Evolutionary conservation across 2,329 filamentous ascomycete species (phyloP).

Genomic region (Ophiocordyceps camponoti-saundersi): DNA sequence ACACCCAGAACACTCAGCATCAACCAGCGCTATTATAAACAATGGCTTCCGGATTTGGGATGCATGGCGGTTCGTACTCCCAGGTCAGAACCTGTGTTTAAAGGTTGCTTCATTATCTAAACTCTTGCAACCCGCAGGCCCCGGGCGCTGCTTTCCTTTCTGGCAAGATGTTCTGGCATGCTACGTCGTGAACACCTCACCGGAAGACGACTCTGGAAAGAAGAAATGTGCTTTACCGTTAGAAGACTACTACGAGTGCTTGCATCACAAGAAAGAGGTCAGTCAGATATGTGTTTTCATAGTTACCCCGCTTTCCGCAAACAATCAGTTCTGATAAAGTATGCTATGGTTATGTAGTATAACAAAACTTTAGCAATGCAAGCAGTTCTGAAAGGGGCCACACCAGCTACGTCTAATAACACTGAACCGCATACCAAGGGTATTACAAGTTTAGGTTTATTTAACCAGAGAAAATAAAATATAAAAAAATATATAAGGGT

Average conservation of each 20-base stretch:
- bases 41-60: slow-evolving; percentile 72
- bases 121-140: slow-evolving; percentile 22
- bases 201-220: slow-evolving; percentile 65
- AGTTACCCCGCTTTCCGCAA: neutral
- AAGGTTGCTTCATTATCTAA: neutral
- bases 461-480: neutral
- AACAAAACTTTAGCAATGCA: slow-evolving; percentile 66
- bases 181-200: slow-evolving; percentile 84
- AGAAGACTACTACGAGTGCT: slow-evolving; percentile 97
- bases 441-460: slow-evolving; percentile 70
- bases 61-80: slow-evolving; percentile 52
- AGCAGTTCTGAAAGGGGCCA: slow-evolving; percentile 66
- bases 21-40: neutral
- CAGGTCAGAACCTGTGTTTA: neutral
- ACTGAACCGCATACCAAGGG: slow-evolving; percentile 68
- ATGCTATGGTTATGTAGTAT: slow-evolving; percentile 33
- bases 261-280: slow-evolving; percentile 99
- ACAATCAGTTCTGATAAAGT: neutral
- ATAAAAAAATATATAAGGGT: too few species aligned
- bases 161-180: slow-evolving; percentile 98
- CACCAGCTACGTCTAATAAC: slow-evolving; percentile 59
- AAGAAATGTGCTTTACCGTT: slow-evolving; percentile 72
- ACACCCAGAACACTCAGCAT: too few species aligned
- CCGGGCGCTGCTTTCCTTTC: slow-evolving; percentile 87
- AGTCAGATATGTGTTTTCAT: slow-evolving; percentile 11